Percentiles rank a stretch among this genome's conserved stretches.
These are phyloP conservation scores for Shiraia bambusicola DNA, from an alignment of 2,329 filamentous ascomycete genomes.

Conservation along the genomic window DNA sequence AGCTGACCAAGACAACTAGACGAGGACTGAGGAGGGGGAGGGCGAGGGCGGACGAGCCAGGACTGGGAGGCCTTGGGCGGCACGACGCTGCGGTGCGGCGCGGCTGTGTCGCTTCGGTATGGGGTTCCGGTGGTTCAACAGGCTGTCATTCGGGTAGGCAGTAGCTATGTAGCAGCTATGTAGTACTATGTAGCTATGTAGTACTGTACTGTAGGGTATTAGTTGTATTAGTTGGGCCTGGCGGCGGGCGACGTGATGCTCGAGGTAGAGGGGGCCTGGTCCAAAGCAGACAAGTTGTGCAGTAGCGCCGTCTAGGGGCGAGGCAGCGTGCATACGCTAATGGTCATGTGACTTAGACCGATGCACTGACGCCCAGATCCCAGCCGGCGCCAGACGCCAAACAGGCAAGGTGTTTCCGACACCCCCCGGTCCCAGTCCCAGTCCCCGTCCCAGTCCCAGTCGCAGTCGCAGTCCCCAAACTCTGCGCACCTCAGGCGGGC, in stretches of 20 bases:
- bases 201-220: conserved; percentile 2
- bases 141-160: conserved; percentile 2
- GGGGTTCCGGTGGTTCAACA: background rate
- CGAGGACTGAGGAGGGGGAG: conserved; percentile 4
- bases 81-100: conserved; percentile 20
- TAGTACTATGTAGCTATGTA: too few relatives aligned
- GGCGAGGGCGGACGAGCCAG: background rate
- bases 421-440: conserved; percentile 21
- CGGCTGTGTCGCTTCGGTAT: conserved; percentile 6
- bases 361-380: conserved; percentile 7
- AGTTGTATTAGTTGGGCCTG: conserved; percentile 22
- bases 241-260: conserved; percentile 15
- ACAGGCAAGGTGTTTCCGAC: conserved; percentile 9
- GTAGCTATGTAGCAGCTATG: too few relatives aligned
- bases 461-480: conserved; percentile 4
- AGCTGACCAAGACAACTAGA: conserved; percentile 11
- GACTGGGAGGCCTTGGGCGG: background rate
- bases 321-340: conserved; percentile 16
- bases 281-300: conserved; percentile 15
- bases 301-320: conserved; percentile 21
- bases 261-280: conserved; percentile 15
- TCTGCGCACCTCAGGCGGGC: conserved; percentile 19
- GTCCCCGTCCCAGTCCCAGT: conserved; percentile 26
- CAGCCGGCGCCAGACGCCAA: conserved; percentile 10
- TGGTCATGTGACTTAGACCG: conserved; percentile 20